Conservation (phyloP, 495 filamentous ascomycete genomes). For the Penicillium waksmanii region DNA sequence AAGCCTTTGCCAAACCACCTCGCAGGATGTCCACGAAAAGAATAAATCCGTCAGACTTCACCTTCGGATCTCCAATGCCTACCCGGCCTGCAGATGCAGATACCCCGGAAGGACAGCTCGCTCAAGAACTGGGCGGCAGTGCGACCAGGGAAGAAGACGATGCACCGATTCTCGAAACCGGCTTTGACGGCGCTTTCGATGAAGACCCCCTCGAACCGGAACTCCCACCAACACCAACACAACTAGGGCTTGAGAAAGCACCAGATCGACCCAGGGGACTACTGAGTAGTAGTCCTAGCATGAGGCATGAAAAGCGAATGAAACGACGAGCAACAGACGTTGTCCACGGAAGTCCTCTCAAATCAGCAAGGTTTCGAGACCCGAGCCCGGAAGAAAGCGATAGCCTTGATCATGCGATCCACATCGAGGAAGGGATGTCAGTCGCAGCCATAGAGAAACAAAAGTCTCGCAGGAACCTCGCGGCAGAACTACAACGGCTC, state of each 20-base stretch:
- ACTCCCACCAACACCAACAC: slow-evolving; percentile 70
- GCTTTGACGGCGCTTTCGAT: slow-evolving; percentile 34
- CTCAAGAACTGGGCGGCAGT: slow-evolving; percentile 42
- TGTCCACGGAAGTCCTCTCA: slow-evolving; percentile 37
- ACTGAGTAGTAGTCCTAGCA: slow-evolving; percentile 49
- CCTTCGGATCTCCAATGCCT: slow-evolving; percentile 46
- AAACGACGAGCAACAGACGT: slow-evolving; percentile 32
- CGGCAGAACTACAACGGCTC: slow-evolving; percentile 36
- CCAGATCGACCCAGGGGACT: slow-evolving; percentile 40
- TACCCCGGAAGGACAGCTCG: slow-evolving; percentile 47
- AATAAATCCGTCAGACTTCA: slow-evolving; percentile 48
- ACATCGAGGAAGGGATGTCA: slow-evolving; percentile 20
- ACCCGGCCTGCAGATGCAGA: slow-evolving; percentile 25
- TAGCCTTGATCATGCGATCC: background rate
- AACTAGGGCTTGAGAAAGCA: slow-evolving; percentile 55
- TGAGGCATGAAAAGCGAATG: slow-evolving; percentile 34
- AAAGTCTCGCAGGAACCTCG: slow-evolving; percentile 34
- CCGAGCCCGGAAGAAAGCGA: slow-evolving; percentile 20
- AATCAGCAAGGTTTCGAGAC: slow-evolving; percentile 28
- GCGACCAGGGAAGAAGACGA: slow-evolving; percentile 29
- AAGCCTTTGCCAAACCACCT: slow-evolving; percentile 47
- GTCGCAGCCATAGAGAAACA: slow-evolving; percentile 36
- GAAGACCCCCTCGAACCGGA: slow-evolving; percentile 62
- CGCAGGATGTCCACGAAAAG: slow-evolving; percentile 41
- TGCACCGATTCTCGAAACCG: slow-evolving; percentile 15